Conservation (phyloP, 2,329 filamentous ascomycete genomes). For the Chrysosporium queenslandicum region DNA sequence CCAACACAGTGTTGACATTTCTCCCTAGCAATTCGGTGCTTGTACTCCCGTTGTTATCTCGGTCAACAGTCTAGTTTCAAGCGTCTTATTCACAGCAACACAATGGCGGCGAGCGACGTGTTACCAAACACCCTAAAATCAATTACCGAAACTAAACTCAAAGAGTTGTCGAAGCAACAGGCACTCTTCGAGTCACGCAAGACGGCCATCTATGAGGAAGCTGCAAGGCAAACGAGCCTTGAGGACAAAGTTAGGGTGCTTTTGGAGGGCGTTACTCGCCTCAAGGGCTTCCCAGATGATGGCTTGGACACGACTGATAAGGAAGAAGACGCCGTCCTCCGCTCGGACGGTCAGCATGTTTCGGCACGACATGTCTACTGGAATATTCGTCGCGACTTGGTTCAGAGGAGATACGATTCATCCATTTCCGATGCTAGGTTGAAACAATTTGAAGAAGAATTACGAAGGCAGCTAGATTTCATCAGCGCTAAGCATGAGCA, state of each 20-base stretch:
- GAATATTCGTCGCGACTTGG: slow-evolving; percentile 44
- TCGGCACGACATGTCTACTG: slow-evolving; percentile 24
- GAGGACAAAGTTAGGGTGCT: slow-evolving; percentile 28
- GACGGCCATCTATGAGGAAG: slow-evolving; percentile 31
- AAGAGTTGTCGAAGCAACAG: slow-evolving; percentile 46
- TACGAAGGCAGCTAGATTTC: slow-evolving; percentile 41
- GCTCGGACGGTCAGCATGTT: slow-evolving; percentile 24
- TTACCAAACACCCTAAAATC: slow-evolving; percentile 46
- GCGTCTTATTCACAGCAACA: background rate
- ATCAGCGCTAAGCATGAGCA: slow-evolving; percentile 48
- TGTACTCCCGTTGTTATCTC: background rate
- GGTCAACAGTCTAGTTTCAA: too few relatives aligned
- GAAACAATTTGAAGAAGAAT: slow-evolving; percentile 38
- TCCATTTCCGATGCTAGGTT: slow-evolving; percentile 43
- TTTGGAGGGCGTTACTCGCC: slow-evolving; percentile 30
- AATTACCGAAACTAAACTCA: slow-evolving; percentile 48
- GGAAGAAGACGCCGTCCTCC: slow-evolving; percentile 21
- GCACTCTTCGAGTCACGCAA: slow-evolving; percentile 42
- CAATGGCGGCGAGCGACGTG: slow-evolving; percentile 26
- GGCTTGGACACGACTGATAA: slow-evolving; percentile 24
- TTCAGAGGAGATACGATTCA: slow-evolving; percentile 46
- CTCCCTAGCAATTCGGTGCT: background rate
- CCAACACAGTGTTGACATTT: background rate
- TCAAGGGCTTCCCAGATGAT: slow-evolving; percentile 31
- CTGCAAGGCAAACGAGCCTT: slow-evolving; percentile 23